Conservation (phyloP, 805 yeast species). For the Monosporozyma yasuniensis region DNA sequence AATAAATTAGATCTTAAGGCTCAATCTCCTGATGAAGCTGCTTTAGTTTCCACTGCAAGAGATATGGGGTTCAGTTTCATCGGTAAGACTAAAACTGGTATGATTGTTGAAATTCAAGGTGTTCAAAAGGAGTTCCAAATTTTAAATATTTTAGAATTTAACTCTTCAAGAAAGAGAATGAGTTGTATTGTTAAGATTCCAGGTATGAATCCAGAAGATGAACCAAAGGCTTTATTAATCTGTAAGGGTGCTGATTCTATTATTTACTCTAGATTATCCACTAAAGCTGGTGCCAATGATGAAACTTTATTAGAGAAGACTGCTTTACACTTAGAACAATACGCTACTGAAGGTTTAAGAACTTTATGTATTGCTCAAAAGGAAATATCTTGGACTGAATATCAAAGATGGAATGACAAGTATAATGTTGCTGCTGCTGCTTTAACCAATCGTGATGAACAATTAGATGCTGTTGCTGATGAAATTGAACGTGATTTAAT, state of each 20-base stretch:
- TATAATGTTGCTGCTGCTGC: constrained; percentile 62
- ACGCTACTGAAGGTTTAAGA: constrained; percentile 76
- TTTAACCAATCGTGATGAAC: constrained; percentile 53
- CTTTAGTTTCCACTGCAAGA: constrained; percentile 73
- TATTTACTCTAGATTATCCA: constrained; percentile 56
- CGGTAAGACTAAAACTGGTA: constrained; percentile 59
- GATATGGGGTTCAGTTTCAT: constrained; percentile 63
- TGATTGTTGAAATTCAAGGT: constrained; percentile 62
- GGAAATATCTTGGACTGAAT: constrained; percentile 54
- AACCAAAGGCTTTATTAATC: constrained; percentile 53
- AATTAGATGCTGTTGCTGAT: constrained; percentile 68
- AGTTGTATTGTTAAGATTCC: constrained; percentile 72
- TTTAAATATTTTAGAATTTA: constrained; percentile 64
- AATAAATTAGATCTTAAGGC: constrained; percentile 53
- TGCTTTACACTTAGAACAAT: constrained; percentile 66
- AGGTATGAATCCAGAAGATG: constrained; percentile 34
- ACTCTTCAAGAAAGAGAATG: constrained; percentile 83
- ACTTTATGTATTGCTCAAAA: constrained; percentile 72
- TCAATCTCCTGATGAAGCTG: constrained; percentile 84
- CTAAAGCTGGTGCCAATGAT: constrained; percentile 33
- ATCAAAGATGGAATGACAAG: constrained; percentile 51
- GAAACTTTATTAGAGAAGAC: constrained; percentile 47
- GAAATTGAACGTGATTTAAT: constrained; percentile 57
- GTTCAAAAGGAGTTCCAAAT: constrained; percentile 61
- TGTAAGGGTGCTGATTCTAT: constrained; percentile 85